These are phyloP conservation scores for Macaranga tanarius DNA, from an alignment of 441 rosid species.

Conservation along the genomic window DNA sequence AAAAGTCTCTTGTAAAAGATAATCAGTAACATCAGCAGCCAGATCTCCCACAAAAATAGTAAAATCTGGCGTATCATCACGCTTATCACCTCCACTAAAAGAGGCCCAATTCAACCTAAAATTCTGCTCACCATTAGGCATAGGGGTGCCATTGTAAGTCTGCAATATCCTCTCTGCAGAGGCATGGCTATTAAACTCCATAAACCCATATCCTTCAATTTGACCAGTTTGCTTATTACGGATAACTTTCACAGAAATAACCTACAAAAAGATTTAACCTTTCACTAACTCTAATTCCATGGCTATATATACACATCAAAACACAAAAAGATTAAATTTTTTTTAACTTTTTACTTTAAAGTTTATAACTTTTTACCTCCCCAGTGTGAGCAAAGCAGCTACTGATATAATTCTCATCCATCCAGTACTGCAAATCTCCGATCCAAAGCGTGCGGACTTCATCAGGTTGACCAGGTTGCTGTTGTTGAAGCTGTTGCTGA, in stretches of 20 bases:
- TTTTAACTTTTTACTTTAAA: no score
- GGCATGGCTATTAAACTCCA: conserved; percentile 51
- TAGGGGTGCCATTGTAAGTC: conserved; percentile 54
- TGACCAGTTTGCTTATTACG: conserved; percentile 65
- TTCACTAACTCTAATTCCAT: background rate
- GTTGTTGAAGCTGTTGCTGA: conserved; percentile 29
- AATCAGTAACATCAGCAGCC: conserved; percentile 81
- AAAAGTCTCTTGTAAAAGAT: conserved; percentile 66
- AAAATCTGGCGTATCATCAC: conserved; percentile 62
- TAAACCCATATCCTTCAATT: conserved; percentile 67
- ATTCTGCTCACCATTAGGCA: conserved; percentile 64
- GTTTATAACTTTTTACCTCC: conserved; percentile 39
- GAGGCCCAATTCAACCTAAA: conserved; percentile 82
- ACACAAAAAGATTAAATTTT: no score
- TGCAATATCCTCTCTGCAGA: conserved; percentile 65
- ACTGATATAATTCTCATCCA: conserved; percentile 54
- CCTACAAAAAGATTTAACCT: conserved; percentile 33
- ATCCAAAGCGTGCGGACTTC: conserved; percentile 74
- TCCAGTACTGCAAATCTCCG: conserved; percentile 70
- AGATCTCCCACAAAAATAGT: conserved; percentile 79
- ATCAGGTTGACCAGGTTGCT: conserved; percentile 40
- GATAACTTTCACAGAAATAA: conserved; percentile 56
- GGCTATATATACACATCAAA: no score
- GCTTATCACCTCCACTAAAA: conserved; percentile 64
- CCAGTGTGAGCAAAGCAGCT: conserved; percentile 50